Conservation (phyloP, 2,329 filamentous ascomycete species). For the Emergomyces orientalis region DNA sequence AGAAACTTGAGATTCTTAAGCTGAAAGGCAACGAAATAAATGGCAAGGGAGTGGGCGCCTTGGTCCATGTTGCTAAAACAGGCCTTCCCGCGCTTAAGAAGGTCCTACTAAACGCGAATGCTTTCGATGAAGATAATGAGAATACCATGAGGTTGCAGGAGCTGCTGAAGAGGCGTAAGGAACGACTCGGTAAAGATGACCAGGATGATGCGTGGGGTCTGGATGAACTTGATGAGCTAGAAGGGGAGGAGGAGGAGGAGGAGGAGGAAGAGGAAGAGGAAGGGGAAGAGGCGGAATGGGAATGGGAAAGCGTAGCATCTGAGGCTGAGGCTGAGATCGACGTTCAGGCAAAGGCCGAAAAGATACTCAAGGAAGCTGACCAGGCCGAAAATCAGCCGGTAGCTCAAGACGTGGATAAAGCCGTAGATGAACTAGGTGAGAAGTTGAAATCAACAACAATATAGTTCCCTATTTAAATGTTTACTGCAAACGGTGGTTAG, state of each 20-base stretch:
- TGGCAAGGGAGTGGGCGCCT: slow-evolving; percentile 58
- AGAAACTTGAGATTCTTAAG: slow-evolving; percentile 67
- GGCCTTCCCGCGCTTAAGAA: slow-evolving; percentile 68
- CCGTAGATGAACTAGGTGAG: slow-evolving; percentile 71
- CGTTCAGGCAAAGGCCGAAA: slow-evolving; percentile 61
- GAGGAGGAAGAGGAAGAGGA: slow-evolving; percentile 60
- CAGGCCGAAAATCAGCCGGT: slow-evolving; percentile 51
- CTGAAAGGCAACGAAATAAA: slow-evolving; percentile 95
- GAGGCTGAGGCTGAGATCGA: slow-evolving; percentile 45
- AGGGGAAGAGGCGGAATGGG: slow-evolving; percentile 58
- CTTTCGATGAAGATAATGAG: slow-evolving; percentile 77
- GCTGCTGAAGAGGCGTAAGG: slow-evolving; percentile 67
- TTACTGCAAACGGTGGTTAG: not conserved
- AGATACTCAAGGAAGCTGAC: slow-evolving; percentile 55
- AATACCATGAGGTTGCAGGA: slow-evolving; percentile 59
- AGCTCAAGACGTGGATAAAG: slow-evolving; percentile 64
- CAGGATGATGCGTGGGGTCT: slow-evolving; percentile 72
- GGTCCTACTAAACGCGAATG: slow-evolving; percentile 93
- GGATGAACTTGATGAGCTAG: slow-evolving; percentile 71
- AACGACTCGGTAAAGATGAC: slow-evolving; percentile 50
- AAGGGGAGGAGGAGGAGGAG: slow-evolving; percentile 59
- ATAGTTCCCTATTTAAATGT: slow-evolving; percentile 2
- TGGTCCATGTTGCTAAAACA: slow-evolving; percentile 59
- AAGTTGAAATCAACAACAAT: slow-evolving; percentile 60
- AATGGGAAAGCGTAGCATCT: slow-evolving; percentile 57